Evolutionary conservation across 495 filamentous ascomycete species (phyloP), one percentile per base, ranked within the genome.

Genomic region (Lindgomyces ingoldianus): DNA sequence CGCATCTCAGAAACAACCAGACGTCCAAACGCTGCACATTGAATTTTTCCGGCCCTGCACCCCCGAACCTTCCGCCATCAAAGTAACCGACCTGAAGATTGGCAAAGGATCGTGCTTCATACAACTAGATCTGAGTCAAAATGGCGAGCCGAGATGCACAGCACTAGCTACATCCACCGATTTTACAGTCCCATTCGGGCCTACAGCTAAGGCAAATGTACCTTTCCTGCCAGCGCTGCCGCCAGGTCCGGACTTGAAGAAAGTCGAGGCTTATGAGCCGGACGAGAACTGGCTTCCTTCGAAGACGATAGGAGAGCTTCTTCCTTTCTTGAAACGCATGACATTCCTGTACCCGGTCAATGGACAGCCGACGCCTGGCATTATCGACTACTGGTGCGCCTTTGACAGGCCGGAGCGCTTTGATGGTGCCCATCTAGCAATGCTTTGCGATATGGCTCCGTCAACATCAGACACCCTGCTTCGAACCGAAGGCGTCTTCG

Each of bases 211-310:
- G 4, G 29, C 24, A 4, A 24, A 24, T 19, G 48, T 10, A 10
- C 10, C 10, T 4, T 24, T 30, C 11, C 24, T 52, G 12, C 19
- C 19, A 12, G 48, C 4, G 4, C 24, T 52, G 19, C 21, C 6
- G 11, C 48, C 48, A 18, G 29, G 6, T 29, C 48, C 48, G 21
- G 24, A 52, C 25, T 52, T 52, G 4, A 30, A 19, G 21, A 52
- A 29, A 30, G 25, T 52, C 25, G 48, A 52, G 12, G 48, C 48
- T 8, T 12, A 25, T 4, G 48, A 52, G 19, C 48, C 48, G 10
- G 48, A 52, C 29, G 21, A 4, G 6, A 52, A 52, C 48, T 52
- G 48, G 48, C 11, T 52, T 11, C 48, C 48, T 26, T 52, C 48
- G 4, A 52, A 30, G 25, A 26, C 48, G 19, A 25, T 52, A 12